Evolutionary conservation across 1,284 basidiomycete species (phyloP), one percentile per base, ranked within the genome.

Genomic region (Sanguinoderma infundibulare): DNA sequence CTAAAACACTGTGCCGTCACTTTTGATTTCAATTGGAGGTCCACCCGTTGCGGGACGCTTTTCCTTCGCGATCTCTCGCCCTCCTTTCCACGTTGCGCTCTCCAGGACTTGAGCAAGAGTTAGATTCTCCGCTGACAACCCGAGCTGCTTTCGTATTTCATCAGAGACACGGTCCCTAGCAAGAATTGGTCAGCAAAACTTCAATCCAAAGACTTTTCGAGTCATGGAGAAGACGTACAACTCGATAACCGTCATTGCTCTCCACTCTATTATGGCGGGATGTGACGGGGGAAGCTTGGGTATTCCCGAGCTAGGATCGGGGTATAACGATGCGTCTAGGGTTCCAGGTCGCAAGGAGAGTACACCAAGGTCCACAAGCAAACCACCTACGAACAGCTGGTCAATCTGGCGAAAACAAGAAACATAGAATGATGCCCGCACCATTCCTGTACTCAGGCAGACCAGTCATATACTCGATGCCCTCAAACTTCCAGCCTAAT

Each of bases 11-110:
- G 92, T 95, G 0, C 93, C 93, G 64, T 95, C 93, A 63, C 92
- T 93, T 63, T 90, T 83, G 59, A 94, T 92, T 62, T 93, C 91
- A 70, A 97, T 94, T 0, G 95, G 95, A 0, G 95, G 95, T 0
- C 94, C 94, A 3, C 90, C 87, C 0, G 86, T 90, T 49, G 81
- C 77, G 0, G 90, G 90, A 17, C 96, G 79, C 73, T 87, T 90
- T 71, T 83, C 76, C 73, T 88, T 91, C 0, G 96, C 96, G 50
- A 98, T 94, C 77, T 97, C 94, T 6, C 95, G 82, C 0, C 92
- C 96, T 2, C 94, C 95, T 73, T 96, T 97, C 97, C 96, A 98
- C 0, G 96, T 98, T 1, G 95, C 95, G 54, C 90, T 89, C 76
- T 98, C 96, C 32, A 98, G 80, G 0, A 98, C 89, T 75, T 98